Evolutionary conservation across 495 filamentous ascomycete genomes (phyloP).

Genomic region (Podospora bellae-mahoneyi): DNA sequence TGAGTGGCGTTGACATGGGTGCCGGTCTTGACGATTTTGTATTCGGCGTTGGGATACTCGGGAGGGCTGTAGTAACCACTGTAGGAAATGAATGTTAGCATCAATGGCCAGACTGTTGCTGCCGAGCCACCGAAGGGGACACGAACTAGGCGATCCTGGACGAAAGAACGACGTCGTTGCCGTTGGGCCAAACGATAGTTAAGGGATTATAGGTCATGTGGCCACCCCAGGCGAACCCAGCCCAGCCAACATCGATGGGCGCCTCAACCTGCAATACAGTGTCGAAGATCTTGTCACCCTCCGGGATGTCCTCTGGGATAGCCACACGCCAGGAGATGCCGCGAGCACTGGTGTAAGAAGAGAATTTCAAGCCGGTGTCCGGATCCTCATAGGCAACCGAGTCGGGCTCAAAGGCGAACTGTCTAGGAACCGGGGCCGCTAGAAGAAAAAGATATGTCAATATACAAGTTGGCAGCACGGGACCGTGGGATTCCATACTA

Average conservation of each 20-base stretch:
- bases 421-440: slow-evolving; percentile 20
- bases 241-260: slow-evolving; percentile 43
- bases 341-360: slow-evolving; percentile 38
- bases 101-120: too few relatives aligned
- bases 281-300: slow-evolving; percentile 36
- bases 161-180: slow-evolving; percentile 36
- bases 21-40: slow-evolving; percentile 42
- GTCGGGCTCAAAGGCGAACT: slow-evolving; percentile 33
- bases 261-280: slow-evolving; percentile 42
- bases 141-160: slow-evolving; percentile 46
- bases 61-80: slow-evolving; percentile 47
- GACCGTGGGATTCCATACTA: slow-evolving; percentile 15
- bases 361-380: slow-evolving; percentile 42
- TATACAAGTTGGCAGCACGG: not conserved
- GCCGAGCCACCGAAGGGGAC: not conserved
- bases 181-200: slow-evolving; percentile 44
- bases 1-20: slow-evolving; percentile 46
- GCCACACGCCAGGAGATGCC: slow-evolving; percentile 41
- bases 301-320: slow-evolving; percentile 34
- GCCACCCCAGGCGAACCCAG: slow-evolving; percentile 46
- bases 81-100: slow-evolving; percentile 17
- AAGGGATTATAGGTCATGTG: slow-evolving; percentile 49
- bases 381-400: slow-evolving; percentile 35
- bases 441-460: not conserved
- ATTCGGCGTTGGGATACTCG: slow-evolving; percentile 33